Evolutionary conservation across 208 protist genomes (phyloP), one percentile per base, ranked within the genome.

Genomic region (Trypanosoma congolense): DNA sequence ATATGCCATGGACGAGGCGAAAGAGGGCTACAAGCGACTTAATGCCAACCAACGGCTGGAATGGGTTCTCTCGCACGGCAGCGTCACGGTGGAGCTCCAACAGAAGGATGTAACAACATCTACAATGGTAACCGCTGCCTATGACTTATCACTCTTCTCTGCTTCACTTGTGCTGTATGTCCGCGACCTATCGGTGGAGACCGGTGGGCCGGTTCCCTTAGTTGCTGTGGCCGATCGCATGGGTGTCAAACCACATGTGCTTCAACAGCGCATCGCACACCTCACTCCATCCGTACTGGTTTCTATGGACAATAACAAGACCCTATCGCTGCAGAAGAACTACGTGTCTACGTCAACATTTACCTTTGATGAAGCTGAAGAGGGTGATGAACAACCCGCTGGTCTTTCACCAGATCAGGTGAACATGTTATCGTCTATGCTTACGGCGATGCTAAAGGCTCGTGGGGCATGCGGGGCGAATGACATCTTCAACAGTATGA

Each of bases 401-500:
- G 81, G 81, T 5, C 33, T 90, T 16, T 43, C 68, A 21, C 70
- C 61, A n/a, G 81, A 93, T 52, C 62, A 86, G 52, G 46, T 93
- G 29, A 77, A 77, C 33, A 56, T 90, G 44, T 58, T 90, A 28
- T 51, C 79, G 50, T 66, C 66, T 24, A 87, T 89, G 73, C 58
- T 83, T 50, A 82, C 58, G 24, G 76, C 87, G 22, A 77, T 91
- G 59, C 73, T 93, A 30, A 65, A 67, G 56, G 69, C 40, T 1
- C 42, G 72, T 10, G 73, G 64, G 0, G 42, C 83, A 21, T 78
- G 86, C 49, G 61, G 81, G 21, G 59, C 64, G 5, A 75, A 65
- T 16, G 81, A 88, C 36, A 90, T 94, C 18, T 75, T 86, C 55
- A 92, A 81, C 67, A 92, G 83, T 61, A 66, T 94, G 65, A 91